Evolutionary conservation across 371 early-diverging fungal genomes (phyloP).

Genomic region (Blakeslea trispora): DNA sequence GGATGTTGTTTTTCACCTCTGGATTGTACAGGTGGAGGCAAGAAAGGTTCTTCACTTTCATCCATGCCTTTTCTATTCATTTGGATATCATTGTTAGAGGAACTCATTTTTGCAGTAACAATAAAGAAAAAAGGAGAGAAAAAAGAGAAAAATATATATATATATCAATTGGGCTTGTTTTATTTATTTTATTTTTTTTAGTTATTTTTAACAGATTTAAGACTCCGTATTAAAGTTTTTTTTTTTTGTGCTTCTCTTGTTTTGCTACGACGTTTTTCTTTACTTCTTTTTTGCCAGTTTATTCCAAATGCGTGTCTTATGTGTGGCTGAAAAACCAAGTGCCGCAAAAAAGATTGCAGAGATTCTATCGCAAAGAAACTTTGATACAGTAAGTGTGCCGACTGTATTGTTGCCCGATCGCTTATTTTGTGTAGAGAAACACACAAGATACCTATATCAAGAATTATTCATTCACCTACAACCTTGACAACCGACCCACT

Average conservation of each 20-base stretch:
- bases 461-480: constrained; percentile 80
- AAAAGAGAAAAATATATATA: neutral
- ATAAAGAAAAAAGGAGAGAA: constrained; percentile 1
- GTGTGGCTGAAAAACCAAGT: constrained; percentile 99
- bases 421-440: constrained; percentile 36
- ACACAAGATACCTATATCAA: constrained; percentile 69
- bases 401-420: constrained; percentile 1
- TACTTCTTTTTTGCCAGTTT: neutral
- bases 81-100: constrained; percentile 33
- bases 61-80: constrained; percentile 45
- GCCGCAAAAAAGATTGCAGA: constrained; percentile 91
- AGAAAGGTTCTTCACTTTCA: constrained; percentile 52
- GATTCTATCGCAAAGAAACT: constrained; percentile 66
- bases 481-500: constrained; percentile 54
- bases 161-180: neutral
- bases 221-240: neutral
- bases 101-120: constrained; percentile 11
- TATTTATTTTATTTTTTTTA: neutral
- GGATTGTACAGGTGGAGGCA: constrained; percentile 57
- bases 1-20: constrained; percentile 50
- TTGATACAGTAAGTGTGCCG: constrained; percentile 38
- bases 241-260: neutral
- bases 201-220: neutral
- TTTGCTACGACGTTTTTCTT: neutral
- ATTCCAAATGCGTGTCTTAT: constrained; percentile 72